Evolutionary conservation across 345 rosid species (phyloP).

Genomic region (Acer saccharum): DNA sequence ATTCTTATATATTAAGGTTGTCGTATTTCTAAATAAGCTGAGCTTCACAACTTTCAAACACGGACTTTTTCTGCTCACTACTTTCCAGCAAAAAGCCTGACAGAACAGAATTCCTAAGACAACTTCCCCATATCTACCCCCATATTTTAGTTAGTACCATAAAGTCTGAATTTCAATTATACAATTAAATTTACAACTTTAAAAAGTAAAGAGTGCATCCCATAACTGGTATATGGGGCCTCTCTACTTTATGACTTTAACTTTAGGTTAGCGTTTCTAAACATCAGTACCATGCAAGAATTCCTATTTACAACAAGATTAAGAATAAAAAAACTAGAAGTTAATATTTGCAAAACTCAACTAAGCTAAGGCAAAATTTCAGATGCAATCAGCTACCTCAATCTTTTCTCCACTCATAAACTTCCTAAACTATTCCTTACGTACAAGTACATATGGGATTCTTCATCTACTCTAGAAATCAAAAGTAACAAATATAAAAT

Average conservation of each 20-base stretch:
- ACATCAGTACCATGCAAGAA: neutral
- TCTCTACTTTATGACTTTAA: neutral
- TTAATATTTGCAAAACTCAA: no score
- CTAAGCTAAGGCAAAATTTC: neutral
- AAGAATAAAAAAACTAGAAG: no score
- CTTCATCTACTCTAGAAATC: neutral
- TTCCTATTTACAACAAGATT: neutral
- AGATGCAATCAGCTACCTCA: neutral
- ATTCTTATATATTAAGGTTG: neutral
- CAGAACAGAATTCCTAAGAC: neutral
- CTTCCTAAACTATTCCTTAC: neutral
- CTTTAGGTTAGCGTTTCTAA: neutral
- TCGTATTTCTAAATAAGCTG: no score
- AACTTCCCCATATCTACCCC: constrained; percentile 1
- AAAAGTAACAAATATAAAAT: neutral
- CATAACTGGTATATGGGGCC: neutral
- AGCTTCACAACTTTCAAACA: neutral
- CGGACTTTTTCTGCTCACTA: neutral
- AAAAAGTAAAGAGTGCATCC: neutral
- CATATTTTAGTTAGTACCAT: neutral
- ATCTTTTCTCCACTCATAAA: neutral
- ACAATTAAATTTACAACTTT: neutral
- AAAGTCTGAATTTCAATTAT: neutral
- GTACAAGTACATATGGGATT: neutral
- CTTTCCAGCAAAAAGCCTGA: neutral